Conservation (phyloP, 1,284 basidiomycete species). For the Tranzscheliella williamsii region DNA sequence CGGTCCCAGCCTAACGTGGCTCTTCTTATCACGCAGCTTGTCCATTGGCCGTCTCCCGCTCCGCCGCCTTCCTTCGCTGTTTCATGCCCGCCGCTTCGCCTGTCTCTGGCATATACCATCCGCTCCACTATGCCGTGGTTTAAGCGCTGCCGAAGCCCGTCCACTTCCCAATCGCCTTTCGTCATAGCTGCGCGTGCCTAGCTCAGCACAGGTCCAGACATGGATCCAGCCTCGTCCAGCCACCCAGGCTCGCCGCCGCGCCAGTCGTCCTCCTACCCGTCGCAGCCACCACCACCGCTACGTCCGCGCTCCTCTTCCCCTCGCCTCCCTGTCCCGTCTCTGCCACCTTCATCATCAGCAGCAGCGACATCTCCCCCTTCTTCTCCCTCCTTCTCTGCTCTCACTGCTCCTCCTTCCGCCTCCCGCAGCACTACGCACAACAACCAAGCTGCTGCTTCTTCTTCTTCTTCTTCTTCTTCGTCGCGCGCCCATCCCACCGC, state of each 20-base stretch:
- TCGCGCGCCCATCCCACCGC: constrained; percentile 9
- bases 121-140: too few relatives aligned
- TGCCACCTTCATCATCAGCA: neutral
- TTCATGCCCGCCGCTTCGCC: too few relatives aligned
- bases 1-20: too few relatives aligned
- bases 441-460: neutral
- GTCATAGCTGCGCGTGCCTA: too few relatives aligned
- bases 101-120: too few relatives aligned
- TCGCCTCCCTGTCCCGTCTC: neutral
- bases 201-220: neutral
- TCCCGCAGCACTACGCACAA: neutral
- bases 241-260: neutral
- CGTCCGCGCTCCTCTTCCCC: too few relatives aligned
- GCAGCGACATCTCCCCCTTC: neutral
- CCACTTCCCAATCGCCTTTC: neutral
- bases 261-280: neutral
- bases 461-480: constrained; percentile 8
- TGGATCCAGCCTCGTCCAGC: neutral
- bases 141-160: too few relatives aligned
- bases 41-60: too few relatives aligned
- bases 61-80: too few relatives aligned
- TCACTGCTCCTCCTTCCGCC: neutral
- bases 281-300: too few relatives aligned
- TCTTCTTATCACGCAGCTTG: too few relatives aligned
- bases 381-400: neutral